Conservation (phyloP, 441 rosid genomes). For the Pelargonium myrrhifolium region DNA sequence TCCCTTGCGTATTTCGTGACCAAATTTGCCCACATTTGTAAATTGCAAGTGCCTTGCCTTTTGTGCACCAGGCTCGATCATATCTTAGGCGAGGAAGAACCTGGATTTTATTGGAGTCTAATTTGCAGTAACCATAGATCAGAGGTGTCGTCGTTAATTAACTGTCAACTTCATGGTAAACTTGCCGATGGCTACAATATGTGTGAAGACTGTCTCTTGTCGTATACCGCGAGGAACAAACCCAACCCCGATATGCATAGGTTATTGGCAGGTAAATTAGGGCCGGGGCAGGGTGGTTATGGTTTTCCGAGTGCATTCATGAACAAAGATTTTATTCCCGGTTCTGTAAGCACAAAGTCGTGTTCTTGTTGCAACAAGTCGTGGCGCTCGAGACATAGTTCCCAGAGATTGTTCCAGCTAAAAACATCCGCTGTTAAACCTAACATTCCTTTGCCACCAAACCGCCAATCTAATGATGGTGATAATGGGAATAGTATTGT, state of each 20-base stretch:
- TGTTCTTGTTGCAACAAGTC: slow-evolving; percentile 65
- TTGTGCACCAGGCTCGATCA: slow-evolving; percentile 70
- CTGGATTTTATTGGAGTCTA: slow-evolving; percentile 38
- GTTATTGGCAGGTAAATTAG: slow-evolving; percentile 36
- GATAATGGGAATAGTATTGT: slow-evolving; percentile 21
- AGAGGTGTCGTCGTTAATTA: slow-evolving; percentile 51
- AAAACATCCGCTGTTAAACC: slow-evolving; percentile 33
- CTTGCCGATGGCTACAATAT: slow-evolving; percentile 47
- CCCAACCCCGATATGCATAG: slow-evolving; percentile 35
- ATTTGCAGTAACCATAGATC: slow-evolving; percentile 55
- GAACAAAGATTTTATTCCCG: slow-evolving; percentile 28
- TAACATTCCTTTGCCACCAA: slow-evolving; percentile 41
- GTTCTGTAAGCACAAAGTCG: slow-evolving; percentile 22
- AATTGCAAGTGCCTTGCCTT: slow-evolving; percentile 63
- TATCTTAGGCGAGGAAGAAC: slow-evolving; percentile 33
- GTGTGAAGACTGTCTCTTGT: slow-evolving; percentile 64
- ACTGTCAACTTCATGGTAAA: slow-evolving; percentile 50
- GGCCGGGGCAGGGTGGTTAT: slow-evolving; percentile 28
- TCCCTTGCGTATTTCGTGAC: slow-evolving; percentile 47
- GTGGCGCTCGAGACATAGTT: slow-evolving; percentile 37
- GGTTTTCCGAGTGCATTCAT: slow-evolving; percentile 17
- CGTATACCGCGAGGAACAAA: slow-evolving; percentile 32
- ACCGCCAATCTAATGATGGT: slow-evolving; percentile 38
- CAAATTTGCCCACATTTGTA: slow-evolving; percentile 50
- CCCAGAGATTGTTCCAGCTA: slow-evolving; percentile 31